Conservation (phyloP, 78 protist genomes). For the Anaeramoeba flamelloides region DNA sequence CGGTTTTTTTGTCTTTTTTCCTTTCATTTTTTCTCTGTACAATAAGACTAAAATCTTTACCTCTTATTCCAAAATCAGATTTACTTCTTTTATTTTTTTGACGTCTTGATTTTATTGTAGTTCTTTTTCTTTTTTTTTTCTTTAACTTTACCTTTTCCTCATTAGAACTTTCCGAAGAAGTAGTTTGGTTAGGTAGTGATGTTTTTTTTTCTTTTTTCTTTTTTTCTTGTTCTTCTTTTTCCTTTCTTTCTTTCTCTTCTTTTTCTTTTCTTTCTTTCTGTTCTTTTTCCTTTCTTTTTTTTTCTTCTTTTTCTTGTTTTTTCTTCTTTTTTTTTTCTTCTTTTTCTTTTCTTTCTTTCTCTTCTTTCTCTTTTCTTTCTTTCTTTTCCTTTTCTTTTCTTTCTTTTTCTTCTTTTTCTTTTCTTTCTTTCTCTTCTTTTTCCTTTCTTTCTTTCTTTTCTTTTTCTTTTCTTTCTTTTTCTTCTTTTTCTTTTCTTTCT, state of each 20-base stretch:
- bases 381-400: constrained; percentile 6
- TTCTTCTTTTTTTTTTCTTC: neutral
- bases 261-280: no score
- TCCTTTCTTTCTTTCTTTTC: no score
- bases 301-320: neutral
- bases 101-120: neutral
- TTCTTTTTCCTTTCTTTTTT: constrained; percentile 1
- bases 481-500: neutral
- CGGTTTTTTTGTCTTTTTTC: constrained; percentile 3
- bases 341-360: constrained; percentile 6
- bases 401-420: no score
- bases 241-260: neutral
- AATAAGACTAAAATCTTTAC: neutral
- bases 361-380: constrained; percentile 7
- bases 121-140: constrained; percentile 1
- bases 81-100: neutral
- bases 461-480: constrained; percentile 6
- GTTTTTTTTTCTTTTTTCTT: constrained; percentile 5
- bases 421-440: constrained; percentile 6
- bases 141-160: constrained; percentile 3
- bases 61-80: neutral
- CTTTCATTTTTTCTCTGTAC: constrained; percentile 2
- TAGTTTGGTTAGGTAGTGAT: no score
- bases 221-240: constrained; percentile 1
- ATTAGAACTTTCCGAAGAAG: no score